Evolutionary conservation across 495 filamentous ascomycete genomes (phyloP).

Genomic region (Penicillium macrosclerotiorum): DNA sequence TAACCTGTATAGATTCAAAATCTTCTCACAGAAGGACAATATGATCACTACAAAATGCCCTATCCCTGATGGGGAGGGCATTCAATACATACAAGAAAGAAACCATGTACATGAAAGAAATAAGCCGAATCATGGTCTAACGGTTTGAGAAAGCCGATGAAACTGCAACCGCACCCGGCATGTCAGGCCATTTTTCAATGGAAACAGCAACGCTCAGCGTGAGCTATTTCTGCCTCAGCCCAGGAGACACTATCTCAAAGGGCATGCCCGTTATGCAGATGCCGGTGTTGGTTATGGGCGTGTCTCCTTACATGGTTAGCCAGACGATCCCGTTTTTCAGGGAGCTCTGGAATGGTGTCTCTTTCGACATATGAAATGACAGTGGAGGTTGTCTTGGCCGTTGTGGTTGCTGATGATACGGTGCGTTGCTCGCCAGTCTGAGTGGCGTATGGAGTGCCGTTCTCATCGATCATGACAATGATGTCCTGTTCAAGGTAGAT

Average conservation of each 20-base stretch:
- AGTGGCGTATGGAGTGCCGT: conserved; percentile 26
- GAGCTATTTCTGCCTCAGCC: not conserved
- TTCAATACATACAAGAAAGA: conserved; percentile 9
- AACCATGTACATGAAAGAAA: conserved; percentile 24
- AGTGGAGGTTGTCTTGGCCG: conserved; percentile 20
- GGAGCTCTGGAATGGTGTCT: conserved; percentile 16
- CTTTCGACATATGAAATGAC: conserved; percentile 25
- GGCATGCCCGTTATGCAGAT: conserved; percentile 14
- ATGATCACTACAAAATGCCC: conserved; percentile 15
- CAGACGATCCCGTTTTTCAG: conserved; percentile 12
- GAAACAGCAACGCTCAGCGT: conserved; percentile 15
- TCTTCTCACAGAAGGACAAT: conserved; percentile 21
- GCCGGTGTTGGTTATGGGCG: conserved; percentile 25
- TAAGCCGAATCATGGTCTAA: conserved; percentile 8
- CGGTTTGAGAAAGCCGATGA: conserved; percentile 1
- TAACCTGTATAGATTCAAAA: conserved; percentile 17
- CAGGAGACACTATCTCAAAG: conserved; percentile 7
- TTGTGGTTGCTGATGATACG: conserved; percentile 18
- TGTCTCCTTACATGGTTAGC: conserved; percentile 17
- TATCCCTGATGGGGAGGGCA: conserved; percentile 7
- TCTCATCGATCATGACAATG: conserved; percentile 31
- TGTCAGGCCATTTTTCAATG: not conserved
- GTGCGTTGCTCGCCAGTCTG: conserved; percentile 18
- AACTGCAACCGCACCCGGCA: conserved; percentile 1
- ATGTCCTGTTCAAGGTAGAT: conserved; percentile 38